These are phyloP conservation scores for Triangularia verruculosa DNA, from an alignment of 2,329 filamentous ascomycete species.

Conservation along the genomic window DNA sequence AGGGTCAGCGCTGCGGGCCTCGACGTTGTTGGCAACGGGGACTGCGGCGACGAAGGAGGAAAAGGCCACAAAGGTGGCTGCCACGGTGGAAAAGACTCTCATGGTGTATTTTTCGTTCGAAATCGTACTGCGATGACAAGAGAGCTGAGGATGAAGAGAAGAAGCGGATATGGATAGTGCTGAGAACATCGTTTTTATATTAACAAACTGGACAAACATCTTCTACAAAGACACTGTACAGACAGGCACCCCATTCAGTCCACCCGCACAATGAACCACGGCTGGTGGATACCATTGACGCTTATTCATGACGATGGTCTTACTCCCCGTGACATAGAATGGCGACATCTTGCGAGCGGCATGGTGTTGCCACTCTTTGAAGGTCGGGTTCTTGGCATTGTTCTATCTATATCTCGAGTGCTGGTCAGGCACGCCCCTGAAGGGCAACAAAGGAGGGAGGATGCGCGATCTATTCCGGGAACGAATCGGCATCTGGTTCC, in stretches of 20 bases:
- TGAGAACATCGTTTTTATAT: not conserved
- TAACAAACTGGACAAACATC: not conserved
- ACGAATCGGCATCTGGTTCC: not conserved
- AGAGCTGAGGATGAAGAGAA: not conserved
- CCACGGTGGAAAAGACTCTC: not conserved
- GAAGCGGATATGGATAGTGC: not conserved
- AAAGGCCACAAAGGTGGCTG: not conserved
- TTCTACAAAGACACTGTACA: not conserved
- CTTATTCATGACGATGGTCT: not conserved
- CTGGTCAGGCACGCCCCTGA: not conserved
- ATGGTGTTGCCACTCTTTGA: not conserved
- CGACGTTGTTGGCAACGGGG: not conserved
- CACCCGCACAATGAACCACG: too few relatives aligned
- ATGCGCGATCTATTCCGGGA: not conserved
- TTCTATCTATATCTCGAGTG: not conserved
- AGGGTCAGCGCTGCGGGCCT: not conserved
- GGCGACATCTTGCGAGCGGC: not conserved
- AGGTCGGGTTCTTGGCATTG: not conserved
- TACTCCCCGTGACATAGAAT: not conserved
- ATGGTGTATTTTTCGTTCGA: not conserved
- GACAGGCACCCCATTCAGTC: too few relatives aligned
- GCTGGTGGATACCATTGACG: not conserved
- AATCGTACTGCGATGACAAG: not conserved
- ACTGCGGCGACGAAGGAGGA: not conserved
- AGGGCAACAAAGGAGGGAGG: not conserved